Evolutionary conservation across 768 basidiomycete genomes (phyloP), one percentile per base, ranked within the genome.

Genomic region (Epithele typhae): DNA sequence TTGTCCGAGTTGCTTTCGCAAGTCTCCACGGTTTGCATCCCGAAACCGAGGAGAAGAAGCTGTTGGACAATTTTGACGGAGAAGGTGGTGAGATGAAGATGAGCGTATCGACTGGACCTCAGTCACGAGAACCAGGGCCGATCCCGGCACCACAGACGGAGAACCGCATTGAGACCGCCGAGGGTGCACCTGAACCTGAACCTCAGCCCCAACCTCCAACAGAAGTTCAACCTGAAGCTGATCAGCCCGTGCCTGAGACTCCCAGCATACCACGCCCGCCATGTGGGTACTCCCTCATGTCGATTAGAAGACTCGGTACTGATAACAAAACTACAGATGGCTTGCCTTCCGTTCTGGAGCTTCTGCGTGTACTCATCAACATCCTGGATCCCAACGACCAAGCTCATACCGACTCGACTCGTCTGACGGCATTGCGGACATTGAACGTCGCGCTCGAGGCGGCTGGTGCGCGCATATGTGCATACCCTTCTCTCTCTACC

Each of bases 341-440:
- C 11, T 78, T 97, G 25, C 91, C 93, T 3, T 93, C 96, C 11
- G 84, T 96, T 34, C 70, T 92, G 15, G 95, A 97, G 62, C 82
- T 99, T 5, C 73, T 98, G 27, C 85, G 94, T 2, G 96, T 98
- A 25, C 79, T 99, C 45, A 83, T 97, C 60, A 92, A 95, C 57
- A 89, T 99, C 33, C 75, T 99, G 40, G 92, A 98, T 64, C 96
- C 96, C 17, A 87, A 80, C 55, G 92, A 95, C 61, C 88, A 91
- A 54, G 82, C 92, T 43, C 95, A 98, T 62, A 97, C 96, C 3
- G 96, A 98, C 63, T 92, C 93, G 4, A 96, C 94, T 43, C 83
- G 96, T 12, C 74, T 95, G 7, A 84, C 87, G 45, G 90, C 94
- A 0, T 77, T 99, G 19, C 77, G 86, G 1, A 86, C 94, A 46